Base-by-base conservation (phyloP, 768 basidiomycete species). In the Rhodocollybia butyracea region DNA sequence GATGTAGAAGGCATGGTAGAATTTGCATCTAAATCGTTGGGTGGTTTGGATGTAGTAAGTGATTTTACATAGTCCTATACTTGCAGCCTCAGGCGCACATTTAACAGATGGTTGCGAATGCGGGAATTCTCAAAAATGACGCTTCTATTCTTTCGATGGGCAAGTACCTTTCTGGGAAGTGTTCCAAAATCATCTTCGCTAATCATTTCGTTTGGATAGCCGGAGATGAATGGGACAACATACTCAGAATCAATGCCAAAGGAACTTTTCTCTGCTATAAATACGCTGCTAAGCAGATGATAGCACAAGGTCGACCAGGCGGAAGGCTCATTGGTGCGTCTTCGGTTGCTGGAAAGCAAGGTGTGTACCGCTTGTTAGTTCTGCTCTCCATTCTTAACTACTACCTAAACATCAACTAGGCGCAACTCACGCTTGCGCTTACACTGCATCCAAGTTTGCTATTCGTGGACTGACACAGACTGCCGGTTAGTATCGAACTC, bases 11-110 rank as follows among this genome's bases (percentile, higher is more conserved):
- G 22, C 3, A 67, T 73, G 59, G 63, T 76, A 3, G 62, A 57
- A 26, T 46, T 55, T 26, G 39, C 27, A n/a, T n/a, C 39, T 17
- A 32, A 53, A n/a, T 2, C 6, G 29, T 64, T 75, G 5, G 75
- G 75, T 2, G 63, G 70, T 2, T 46, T 76, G 22, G 70, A 74
- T 32, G 71, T 73, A 2, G 74, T 71, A 29, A 56, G 74, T 53
- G 1, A 31, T 26, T 10, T 8, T 51, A 13, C 13, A 15, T 19
- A 43, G 34, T 32, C 11, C 31, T 27, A 21, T 31, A 26, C n/a
- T 8, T 41, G 15, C n/a, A 10, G 22, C 13, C 5, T 22, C 22
- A 10, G 17, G 12, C 41, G 27, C 22, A 7, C 38, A 38, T 48
- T 8, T 26, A 7, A 15, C 40, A 64, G 63, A 65, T 65, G 64